Evolutionary conservation across 75 land plant genomes (phyloP).

Genomic region (Picea glauca): DNA sequence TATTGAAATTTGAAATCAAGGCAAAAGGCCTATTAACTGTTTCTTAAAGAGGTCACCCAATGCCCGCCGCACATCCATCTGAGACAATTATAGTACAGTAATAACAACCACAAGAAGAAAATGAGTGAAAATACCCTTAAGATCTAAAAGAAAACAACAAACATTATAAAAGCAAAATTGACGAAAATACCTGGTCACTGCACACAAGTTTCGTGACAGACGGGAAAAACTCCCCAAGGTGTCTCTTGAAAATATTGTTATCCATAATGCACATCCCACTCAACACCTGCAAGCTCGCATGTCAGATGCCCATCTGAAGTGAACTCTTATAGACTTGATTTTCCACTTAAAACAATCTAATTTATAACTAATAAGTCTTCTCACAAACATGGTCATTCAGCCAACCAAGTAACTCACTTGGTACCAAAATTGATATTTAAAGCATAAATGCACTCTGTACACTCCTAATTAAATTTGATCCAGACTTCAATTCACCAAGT

Average conservation of each 20-base stretch:
- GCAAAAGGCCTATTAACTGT: constrained; percentile 54
- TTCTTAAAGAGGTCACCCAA: constrained; percentile 73
- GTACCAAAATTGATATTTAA: background rate
- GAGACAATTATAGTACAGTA: constrained; percentile 15
- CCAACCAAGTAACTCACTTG: background rate
- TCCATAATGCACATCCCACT: constrained; percentile 81
- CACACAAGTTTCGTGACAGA: constrained; percentile 87
- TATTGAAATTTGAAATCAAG: constrained; percentile 4
- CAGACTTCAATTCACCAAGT: background rate
- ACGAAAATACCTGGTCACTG: constrained; percentile 79
- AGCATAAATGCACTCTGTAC: background rate
- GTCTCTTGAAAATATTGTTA: constrained; percentile 60
- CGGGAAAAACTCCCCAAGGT: constrained; percentile 86
- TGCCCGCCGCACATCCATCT: constrained; percentile 90
- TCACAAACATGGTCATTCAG: background rate
- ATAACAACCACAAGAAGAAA: background rate
- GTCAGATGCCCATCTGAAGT: background rate
- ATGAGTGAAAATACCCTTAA: background rate
- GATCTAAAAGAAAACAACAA: background rate
- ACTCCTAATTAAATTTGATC: background rate
- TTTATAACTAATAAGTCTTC: background rate
- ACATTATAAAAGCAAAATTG: background rate
- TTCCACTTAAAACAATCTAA: background rate
- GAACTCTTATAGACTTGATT: background rate
- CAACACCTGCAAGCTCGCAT: constrained; percentile 57